phyloP scores from a whole-genome alignment of 2,329 filamentous ascomycete genomes.

The Penicillium psychrosexuale region DNA sequence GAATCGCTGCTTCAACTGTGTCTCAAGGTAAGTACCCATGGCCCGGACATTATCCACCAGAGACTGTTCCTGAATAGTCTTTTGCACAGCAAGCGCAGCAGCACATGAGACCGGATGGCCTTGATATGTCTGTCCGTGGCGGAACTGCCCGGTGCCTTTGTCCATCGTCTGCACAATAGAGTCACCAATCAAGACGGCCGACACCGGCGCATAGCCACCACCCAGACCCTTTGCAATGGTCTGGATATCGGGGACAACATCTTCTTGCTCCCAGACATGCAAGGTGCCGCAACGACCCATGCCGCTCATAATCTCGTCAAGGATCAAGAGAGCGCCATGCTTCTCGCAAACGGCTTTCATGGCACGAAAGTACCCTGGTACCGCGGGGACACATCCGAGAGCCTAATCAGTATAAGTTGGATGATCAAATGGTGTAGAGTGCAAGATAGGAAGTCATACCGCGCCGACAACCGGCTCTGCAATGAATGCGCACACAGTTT shows the following conservation, averaged over 20 bases:
- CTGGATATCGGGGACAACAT: conserved; percentile 58
- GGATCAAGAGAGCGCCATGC: conserved; percentile 69
- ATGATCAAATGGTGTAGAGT: background rate
- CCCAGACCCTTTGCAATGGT: conserved; percentile 60
- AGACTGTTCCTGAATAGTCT: conserved; percentile 55
- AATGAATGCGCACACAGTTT: conserved; percentile 68
- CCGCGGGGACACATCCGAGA: conserved; percentile 65
- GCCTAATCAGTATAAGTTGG: conserved; percentile 42
- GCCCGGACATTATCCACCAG: conserved; percentile 57
- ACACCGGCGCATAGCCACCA: conserved; percentile 56
- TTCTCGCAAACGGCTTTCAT: conserved; percentile 67
- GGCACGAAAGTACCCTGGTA: conserved; percentile 66
- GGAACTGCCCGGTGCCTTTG: conserved; percentile 50
- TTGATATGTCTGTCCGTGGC: conserved; percentile 61
- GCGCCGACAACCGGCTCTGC: conserved; percentile 71
- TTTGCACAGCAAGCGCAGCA: conserved; percentile 60
- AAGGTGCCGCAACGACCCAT: conserved; percentile 58
- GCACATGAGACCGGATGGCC: conserved; percentile 57
- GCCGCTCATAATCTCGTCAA: conserved; percentile 74
- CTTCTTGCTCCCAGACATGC: conserved; percentile 59
- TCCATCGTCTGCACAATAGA: conserved; percentile 50
- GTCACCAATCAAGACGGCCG: conserved; percentile 53
- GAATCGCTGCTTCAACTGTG: conserved; percentile 46
- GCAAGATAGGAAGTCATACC: conserved; percentile 43
- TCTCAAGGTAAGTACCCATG: conserved; percentile 50